Conservation (phyloP, 371 early-diverging fungal species). For the Rhizopus delemar region DNA sequence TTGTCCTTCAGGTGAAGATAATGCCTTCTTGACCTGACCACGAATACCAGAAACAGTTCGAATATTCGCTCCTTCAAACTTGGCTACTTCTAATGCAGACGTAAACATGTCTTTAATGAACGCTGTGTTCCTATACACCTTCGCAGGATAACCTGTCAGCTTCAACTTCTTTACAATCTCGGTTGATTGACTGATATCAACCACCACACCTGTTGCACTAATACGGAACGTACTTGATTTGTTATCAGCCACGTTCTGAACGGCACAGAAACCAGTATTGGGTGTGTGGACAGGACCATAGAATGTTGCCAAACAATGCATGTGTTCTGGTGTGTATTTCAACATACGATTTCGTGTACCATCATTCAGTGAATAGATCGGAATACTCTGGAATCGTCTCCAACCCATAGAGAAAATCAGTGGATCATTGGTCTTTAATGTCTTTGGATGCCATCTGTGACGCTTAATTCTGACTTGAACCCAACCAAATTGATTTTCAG, state of each 20-base stretch:
- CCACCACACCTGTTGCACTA: constrained; percentile 90
- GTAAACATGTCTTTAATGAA: constrained; percentile 99
- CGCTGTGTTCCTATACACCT: constrained; percentile 98
- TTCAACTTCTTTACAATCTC: constrained; percentile 99
- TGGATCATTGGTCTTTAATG: constrained; percentile 97
- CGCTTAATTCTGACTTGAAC: constrained; percentile 95
- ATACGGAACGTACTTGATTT: constrained; percentile 84
- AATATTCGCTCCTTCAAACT: constrained; percentile 96
- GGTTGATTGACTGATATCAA: constrained; percentile 87
- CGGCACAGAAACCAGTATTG: constrained; percentile 95
- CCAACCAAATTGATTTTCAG: constrained; percentile 91
- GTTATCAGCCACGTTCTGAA: constrained; percentile 75
- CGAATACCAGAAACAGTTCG: constrained; percentile 98
- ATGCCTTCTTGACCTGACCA: constrained; percentile 96
- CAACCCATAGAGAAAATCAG: constrained; percentile 97
- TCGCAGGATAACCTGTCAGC: constrained; percentile 92
- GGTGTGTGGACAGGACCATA: constrained; percentile 93
- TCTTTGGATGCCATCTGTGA: constrained; percentile 97
- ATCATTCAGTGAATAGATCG: constrained; percentile 92
- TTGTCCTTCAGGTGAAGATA: constrained; percentile 85
- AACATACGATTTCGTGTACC: constrained; percentile 95
- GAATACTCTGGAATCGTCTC: constrained; percentile 97
- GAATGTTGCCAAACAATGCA: constrained; percentile 96
- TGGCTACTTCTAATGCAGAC: constrained; percentile 96
- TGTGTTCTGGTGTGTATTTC: constrained; percentile 98